Conservation (phyloP, 2,329 filamentous ascomycete genomes). For the Fusarium albidum region DNA sequence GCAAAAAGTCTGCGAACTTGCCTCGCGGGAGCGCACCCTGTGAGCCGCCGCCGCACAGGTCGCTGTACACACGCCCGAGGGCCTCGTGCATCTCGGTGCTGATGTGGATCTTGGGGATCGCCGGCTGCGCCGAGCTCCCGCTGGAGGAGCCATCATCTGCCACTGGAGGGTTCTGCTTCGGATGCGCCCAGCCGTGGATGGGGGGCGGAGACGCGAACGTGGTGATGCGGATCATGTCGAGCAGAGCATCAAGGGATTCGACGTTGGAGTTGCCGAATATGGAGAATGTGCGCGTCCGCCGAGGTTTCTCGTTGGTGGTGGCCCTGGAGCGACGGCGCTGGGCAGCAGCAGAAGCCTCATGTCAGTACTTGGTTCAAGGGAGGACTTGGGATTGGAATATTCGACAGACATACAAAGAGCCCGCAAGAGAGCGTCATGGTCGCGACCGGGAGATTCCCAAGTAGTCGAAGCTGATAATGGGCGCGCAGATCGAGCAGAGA, state of each 20-base stretch:
- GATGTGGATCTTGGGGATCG: slow-evolving; percentile 49
- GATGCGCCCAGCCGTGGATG: slow-evolving; percentile 32
- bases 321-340: slow-evolving; percentile 21
- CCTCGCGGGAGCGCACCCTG: slow-evolving; percentile 43
- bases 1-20: slow-evolving; percentile 59
- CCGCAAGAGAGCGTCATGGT: slow-evolving; percentile 35
- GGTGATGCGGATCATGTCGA: slow-evolving; percentile 45
- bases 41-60: slow-evolving; percentile 50
- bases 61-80: slow-evolving; percentile 57
- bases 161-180: slow-evolving; percentile 24
- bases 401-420: slow-evolving; percentile 30
- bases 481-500: slow-evolving; percentile 9
- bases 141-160: slow-evolving; percentile 41
- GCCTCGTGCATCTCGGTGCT: slow-evolving; percentile 58
- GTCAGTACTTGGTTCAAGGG: slow-evolving; percentile 14
- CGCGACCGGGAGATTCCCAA: slow-evolving; percentile 12
- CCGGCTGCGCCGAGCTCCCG: slow-evolving; percentile 29
- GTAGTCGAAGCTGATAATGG: slow-evolving; percentile 29
- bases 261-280: slow-evolving; percentile 50
- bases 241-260: slow-evolving; percentile 41
- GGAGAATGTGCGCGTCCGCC: slow-evolving; percentile 49
- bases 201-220: slow-evolving; percentile 42
- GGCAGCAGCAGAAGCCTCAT: neutral
- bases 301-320: slow-evolving; percentile 33
- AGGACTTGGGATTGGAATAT: neutral